Conservation (phyloP, 768 basidiomycete species). For the Agrocybe chaxingu region DNA sequence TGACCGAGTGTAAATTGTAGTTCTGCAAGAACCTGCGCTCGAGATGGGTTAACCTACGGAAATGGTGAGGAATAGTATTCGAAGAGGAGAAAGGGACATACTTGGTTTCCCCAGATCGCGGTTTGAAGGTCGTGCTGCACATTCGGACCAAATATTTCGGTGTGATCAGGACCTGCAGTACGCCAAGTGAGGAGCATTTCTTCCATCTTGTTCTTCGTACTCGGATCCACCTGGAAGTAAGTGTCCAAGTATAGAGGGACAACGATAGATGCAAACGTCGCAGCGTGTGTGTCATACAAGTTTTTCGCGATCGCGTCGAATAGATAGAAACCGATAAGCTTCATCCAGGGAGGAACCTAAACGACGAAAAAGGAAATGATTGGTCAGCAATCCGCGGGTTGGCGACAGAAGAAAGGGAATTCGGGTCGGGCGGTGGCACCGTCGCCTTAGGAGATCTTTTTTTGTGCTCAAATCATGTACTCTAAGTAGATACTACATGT, state of each 20-base stretch:
- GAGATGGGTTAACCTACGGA: conserved; percentile 41
- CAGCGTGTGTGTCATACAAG: conserved; percentile 88
- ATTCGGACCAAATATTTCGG: conserved; percentile 72
- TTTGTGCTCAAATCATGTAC: conserved; percentile 32
- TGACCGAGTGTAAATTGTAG: conserved; percentile 79
- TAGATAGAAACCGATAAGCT: conserved; percentile 91
- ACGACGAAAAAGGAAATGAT: conserved; percentile 41
- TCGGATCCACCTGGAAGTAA: conserved; percentile 81
- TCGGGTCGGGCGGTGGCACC: conserved; percentile 16
- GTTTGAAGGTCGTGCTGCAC: conserved; percentile 37
- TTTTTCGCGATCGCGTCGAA: conserved; percentile 98
- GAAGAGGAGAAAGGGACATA: background rate
- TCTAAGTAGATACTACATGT: conserved; percentile 24
- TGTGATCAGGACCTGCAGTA: conserved; percentile 73
- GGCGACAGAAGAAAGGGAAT: conserved; percentile 13
- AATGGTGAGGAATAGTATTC: conserved; percentile 10
- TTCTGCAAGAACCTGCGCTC: conserved; percentile 79
- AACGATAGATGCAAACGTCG: conserved; percentile 78
- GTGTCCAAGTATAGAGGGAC: conserved; percentile 84
- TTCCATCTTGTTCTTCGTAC: conserved; percentile 91
- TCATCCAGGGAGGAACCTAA: conserved; percentile 87
- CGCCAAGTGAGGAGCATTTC: conserved; percentile 98
- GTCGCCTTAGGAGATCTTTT: conserved; percentile 27
- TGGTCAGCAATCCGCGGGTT: conserved; percentile 69
- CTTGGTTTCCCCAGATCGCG: too few relatives aligned